phyloP scores from a whole-genome alignment of 108 stramenopile species.

The Pseudonitzschia multistriata region DNA sequence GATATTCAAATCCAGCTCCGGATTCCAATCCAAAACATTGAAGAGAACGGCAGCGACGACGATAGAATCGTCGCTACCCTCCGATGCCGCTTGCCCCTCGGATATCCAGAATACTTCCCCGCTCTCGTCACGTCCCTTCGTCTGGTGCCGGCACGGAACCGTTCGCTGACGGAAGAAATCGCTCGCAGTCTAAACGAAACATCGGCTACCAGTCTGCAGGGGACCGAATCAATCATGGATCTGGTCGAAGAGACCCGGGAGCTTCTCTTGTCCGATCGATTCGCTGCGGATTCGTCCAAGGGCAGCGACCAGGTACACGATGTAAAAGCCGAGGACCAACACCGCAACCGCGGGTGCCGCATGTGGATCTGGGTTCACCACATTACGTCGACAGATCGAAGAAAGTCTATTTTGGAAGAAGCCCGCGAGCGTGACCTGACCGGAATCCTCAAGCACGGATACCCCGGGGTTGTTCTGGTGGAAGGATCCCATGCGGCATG shows the following conservation, averaged over 20 bases:
- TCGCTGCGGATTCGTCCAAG: not conserved
- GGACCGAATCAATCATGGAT: conserved; percentile 49
- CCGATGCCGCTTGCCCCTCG: conserved; percentile 20
- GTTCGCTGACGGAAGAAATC: conserved; percentile 32
- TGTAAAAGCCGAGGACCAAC: not conserved
- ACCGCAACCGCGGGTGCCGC: conserved; percentile 15
- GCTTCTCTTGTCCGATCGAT: not conserved
- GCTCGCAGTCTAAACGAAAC: conserved; percentile 19
- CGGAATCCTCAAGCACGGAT: conserved; percentile 53
- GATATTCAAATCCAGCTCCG: conserved; percentile 29
- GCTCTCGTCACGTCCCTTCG: conserved; percentile 31
- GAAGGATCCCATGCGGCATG: conserved; percentile 40
- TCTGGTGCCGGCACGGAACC: not conserved
- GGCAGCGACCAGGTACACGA: not conserved
- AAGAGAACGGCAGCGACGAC: conserved; percentile 17
- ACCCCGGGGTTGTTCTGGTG: conserved; percentile 52
- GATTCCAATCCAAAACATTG: not conserved
- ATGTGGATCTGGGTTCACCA: conserved; percentile 69
- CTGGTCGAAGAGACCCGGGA: conserved; percentile 43
- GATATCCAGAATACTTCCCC: conserved; percentile 35
- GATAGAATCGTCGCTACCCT: conserved; percentile 6
- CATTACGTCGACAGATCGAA: conserved; percentile 36
- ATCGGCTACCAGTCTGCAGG: conserved; percentile 25
- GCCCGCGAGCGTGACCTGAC: conserved; percentile 35
- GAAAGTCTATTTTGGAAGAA: conserved; percentile 42